These are phyloP conservation scores for Russula virescens DNA, from an alignment of 768 basidiomycete genomes.

Conservation along the genomic window DNA sequence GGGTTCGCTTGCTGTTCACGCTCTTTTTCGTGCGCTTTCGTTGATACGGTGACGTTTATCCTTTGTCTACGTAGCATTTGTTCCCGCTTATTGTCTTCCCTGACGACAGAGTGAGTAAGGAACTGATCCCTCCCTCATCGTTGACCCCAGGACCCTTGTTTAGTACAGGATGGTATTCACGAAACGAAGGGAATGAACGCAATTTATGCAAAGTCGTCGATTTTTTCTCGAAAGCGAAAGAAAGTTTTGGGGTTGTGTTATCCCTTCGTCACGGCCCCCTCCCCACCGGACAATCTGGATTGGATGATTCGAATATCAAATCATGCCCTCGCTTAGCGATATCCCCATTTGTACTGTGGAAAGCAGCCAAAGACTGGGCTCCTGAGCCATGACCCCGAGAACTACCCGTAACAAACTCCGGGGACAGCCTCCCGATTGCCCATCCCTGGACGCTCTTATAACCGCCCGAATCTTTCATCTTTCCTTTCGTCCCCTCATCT, in stretches of 20 bases:
- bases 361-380: conserved; percentile 14
- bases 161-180: background rate
- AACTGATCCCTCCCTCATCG: background rate
- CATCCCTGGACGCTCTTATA: background rate
- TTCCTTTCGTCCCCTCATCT: conserved; percentile 9
- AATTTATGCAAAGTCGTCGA: background rate
- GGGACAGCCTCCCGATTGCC: conserved; percentile 8
- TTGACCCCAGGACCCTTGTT: background rate
- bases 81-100: conserved; percentile 6
- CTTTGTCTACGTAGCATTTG: background rate
- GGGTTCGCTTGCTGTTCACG: background rate
- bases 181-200: background rate
- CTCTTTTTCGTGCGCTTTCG: background rate
- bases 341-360: background rate
- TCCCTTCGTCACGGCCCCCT: too few relatives aligned
- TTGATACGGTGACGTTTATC: background rate
- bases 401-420: conserved; percentile 15
- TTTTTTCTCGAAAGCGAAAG: background rate
- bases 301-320: background rate
- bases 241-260: conserved; percentile 10
- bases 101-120: conserved; percentile 1
- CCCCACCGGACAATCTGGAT: background rate
- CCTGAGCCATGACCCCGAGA: background rate
- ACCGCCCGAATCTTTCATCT: background rate
- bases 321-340: background rate